Percentiles rank a stretch among this genome's conserved stretches.
Evolutionary conservation across 257 asterid genomes (phyloP).

Genomic region (Fraxinus excelsior): DNA sequence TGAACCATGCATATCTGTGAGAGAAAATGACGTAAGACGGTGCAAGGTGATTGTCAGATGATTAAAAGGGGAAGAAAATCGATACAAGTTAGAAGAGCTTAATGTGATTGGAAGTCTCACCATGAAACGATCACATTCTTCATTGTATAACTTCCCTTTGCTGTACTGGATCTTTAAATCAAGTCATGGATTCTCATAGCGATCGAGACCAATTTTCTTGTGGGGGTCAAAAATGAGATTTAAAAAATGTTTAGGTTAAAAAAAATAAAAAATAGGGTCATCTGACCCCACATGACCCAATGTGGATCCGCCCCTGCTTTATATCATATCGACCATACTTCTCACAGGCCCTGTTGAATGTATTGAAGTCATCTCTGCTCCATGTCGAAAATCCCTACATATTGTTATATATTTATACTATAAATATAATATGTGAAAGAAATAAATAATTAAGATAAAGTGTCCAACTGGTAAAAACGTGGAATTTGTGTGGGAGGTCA

Average conservation of each 20-base stretch:
- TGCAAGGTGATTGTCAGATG: neutral
- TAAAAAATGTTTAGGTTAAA: no score
- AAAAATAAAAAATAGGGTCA: no score
- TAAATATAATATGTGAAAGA: no score
- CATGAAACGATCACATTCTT: conserved; percentile 99
- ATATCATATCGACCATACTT: conserved; percentile 91
- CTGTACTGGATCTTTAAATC: conserved; percentile 96
- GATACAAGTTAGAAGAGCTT: neutral
- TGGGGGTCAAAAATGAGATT: no score
- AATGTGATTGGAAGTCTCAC: conserved; percentile 39
- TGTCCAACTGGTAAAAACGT: no score
- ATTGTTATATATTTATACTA: no score
- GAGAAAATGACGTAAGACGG: neutral
- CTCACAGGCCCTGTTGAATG: conserved; percentile 96
- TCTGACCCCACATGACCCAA: no score
- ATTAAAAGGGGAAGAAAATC: neutral
- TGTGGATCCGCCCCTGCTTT: no score
- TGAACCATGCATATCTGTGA: conserved; percentile 92
- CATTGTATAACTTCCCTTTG: conserved; percentile 96
- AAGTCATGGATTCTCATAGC: conserved; percentile 96
- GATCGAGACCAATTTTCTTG: conserved; percentile 92
- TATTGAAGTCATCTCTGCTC: conserved; percentile 94
- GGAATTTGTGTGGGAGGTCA: no score
- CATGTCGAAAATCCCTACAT: conserved; percentile 96
- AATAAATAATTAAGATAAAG: no score